A percentile compares a stretch with the other conserved stretches of the same genome.
Evolutionary conservation across 768 basidiomycete species (phyloP).

Genomic region (Lyophyllum atratum): DNA sequence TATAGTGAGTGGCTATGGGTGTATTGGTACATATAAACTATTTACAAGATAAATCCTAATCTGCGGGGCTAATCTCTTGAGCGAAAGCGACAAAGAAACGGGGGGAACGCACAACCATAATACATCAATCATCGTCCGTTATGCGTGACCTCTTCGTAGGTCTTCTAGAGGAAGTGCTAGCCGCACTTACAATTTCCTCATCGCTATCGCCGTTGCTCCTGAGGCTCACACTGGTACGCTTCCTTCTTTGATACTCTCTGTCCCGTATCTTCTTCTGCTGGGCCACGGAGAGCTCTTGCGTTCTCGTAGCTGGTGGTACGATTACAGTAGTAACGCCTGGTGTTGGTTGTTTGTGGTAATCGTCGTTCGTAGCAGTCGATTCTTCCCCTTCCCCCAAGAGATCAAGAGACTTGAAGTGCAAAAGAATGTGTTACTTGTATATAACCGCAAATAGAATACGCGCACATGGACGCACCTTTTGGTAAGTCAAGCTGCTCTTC

Average conservation of each 20-base stretch:
- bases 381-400: conserved; percentile 74
- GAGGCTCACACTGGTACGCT: conserved; percentile 63
- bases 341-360: conserved; percentile 66
- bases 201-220: conserved; percentile 76
- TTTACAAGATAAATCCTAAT: conserved; percentile 14
- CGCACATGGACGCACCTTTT: conserved; percentile 54
- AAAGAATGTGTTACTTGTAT: neutral
- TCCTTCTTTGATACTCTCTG: conserved; percentile 78
- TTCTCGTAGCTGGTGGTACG: conserved; percentile 70
- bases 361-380: conserved; percentile 54
- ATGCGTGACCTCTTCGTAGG: conserved; percentile 70
- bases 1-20: conserved; percentile 29
- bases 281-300: conserved; percentile 67
- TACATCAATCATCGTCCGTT: conserved; percentile 61
- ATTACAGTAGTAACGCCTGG: conserved; percentile 77
- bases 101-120: conserved; percentile 2
- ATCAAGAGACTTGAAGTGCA: conserved; percentile 64
- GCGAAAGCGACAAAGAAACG: neutral
- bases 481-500: conserved; percentile 74
- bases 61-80: neutral
- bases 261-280: conserved; percentile 80
- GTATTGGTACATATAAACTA: conserved; percentile 12
- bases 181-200: conserved; percentile 58
- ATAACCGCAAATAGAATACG: conserved; percentile 8
- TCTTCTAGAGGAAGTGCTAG: conserved; percentile 53